Conservation (phyloP, 1,139 yeast genomes). For the Ashbya aceris region DNA sequence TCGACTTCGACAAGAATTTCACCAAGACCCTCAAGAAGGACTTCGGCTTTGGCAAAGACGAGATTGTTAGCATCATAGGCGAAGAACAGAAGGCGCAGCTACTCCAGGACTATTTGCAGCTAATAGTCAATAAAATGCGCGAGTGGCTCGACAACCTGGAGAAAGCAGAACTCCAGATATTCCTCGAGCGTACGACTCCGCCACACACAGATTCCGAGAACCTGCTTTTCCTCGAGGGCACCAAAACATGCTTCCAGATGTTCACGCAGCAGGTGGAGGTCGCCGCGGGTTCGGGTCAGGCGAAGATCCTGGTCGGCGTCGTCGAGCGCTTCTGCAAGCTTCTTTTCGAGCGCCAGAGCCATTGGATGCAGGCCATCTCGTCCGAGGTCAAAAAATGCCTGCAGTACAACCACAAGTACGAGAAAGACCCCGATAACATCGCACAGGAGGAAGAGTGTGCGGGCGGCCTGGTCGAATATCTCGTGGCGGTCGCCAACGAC, state of each 20-base stretch:
- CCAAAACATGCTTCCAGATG: slow-evolving; percentile 72
- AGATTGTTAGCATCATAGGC: slow-evolving; percentile 50
- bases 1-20: slow-evolving; percentile 71
- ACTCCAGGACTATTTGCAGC: slow-evolving; percentile 62
- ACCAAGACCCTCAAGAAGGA: slow-evolving; percentile 40
- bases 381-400: slow-evolving; percentile 51
- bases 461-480: slow-evolving; percentile 74
- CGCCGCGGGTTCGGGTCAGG: slow-evolving; percentile 81
- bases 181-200: slow-evolving; percentile 52
- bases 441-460: slow-evolving; percentile 48
- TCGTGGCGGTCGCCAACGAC: slow-evolving; percentile 78
- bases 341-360: slow-evolving; percentile 49
- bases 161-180: slow-evolving; percentile 52
- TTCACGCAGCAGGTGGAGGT: slow-evolving; percentile 88
- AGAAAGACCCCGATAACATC: slow-evolving; percentile 33
- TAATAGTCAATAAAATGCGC: slow-evolving; percentile 60
- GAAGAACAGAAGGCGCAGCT: slow-evolving; percentile 54
- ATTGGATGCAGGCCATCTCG: slow-evolving; percentile 49
- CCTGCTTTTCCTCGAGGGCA: slow-evolving; percentile 54
- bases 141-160: slow-evolving; percentile 74
- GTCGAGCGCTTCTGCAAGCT: slow-evolving; percentile 63
- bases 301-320: slow-evolving; percentile 74
- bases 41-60: slow-evolving; percentile 37
- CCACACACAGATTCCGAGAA: slow-evolving; percentile 67
- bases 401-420: slow-evolving; percentile 33